phyloP scores from a whole-genome alignment of 345 rosid genomes.

The Laguncularia racemosa region DNA sequence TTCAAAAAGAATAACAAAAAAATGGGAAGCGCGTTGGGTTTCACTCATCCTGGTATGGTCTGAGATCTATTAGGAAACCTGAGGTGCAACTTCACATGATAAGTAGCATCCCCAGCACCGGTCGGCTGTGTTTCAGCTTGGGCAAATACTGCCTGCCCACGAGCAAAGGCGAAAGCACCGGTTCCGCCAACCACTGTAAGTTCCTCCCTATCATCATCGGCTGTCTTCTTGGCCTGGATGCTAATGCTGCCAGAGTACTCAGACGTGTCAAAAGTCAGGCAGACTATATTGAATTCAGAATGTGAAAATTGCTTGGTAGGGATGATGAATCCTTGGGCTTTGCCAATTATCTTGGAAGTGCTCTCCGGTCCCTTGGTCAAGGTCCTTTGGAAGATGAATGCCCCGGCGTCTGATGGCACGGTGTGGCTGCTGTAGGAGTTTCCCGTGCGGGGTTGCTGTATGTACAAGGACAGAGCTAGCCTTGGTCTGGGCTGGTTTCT shows the following conservation, averaged over 20 bases:
- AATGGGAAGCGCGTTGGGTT: no score
- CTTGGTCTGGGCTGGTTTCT: conserved; percentile 22
- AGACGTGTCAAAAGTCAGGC: conserved; percentile 50
- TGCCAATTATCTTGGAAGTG: conserved; percentile 60
- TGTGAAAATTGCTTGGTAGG: conserved; percentile 49
- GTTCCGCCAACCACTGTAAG: conserved; percentile 73
- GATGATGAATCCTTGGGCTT: conserved; percentile 74
- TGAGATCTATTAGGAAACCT: conserved; percentile 48
- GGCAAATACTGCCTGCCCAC: conserved; percentile 56
- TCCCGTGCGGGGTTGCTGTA: conserved; percentile 41
- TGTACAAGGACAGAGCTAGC: conserved; percentile 62
- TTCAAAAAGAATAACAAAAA: no score
- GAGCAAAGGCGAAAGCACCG: conserved; percentile 72
- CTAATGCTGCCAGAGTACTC: conserved; percentile 58
- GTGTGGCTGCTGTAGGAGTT: conserved; percentile 12
- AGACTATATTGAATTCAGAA: conserved; percentile 61
- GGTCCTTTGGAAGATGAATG: conserved; percentile 49
- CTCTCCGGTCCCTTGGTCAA: conserved; percentile 66
- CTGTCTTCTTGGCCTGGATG: conserved; percentile 41
- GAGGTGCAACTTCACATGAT: conserved; percentile 71
- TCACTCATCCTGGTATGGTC: conserved; percentile 35
- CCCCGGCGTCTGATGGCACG: conserved; percentile 22
- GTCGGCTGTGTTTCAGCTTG: conserved; percentile 13
- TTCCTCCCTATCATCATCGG: conserved; percentile 30
- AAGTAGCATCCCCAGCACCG: conserved; percentile 25